Percentiles rank a stretch among this genome's conserved stretches.
These are phyloP conservation scores for Hypseocharis bilobata DNA, from an alignment of 441 rosid species.

Conservation along the genomic window DNA sequence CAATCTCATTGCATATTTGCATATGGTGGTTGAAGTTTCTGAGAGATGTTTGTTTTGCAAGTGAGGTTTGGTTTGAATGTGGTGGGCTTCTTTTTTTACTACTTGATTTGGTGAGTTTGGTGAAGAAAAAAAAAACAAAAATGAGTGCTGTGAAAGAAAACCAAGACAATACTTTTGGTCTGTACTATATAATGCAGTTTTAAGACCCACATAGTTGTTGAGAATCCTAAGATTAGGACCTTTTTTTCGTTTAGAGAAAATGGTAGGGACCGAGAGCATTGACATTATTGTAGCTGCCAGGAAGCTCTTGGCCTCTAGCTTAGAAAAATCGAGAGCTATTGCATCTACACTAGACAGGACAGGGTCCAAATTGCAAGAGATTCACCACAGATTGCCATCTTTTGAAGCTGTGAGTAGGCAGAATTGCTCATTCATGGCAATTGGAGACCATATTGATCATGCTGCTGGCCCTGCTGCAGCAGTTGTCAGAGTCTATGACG, in stretches of 20 bases:
- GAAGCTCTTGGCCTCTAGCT: constrained; percentile 34
- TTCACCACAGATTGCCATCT: constrained; percentile 29
- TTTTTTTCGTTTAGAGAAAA: constrained; percentile 6
- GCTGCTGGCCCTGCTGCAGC: constrained; percentile 54
- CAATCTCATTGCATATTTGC: constrained; percentile 6
- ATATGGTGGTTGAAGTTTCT: constrained; percentile 24
- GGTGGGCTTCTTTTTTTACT: constrained; percentile 15
- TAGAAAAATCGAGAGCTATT: constrained; percentile 51
- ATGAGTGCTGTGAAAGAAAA: constrained; percentile 26
- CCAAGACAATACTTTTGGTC: constrained; percentile 1
- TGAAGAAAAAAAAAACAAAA: constrained; percentile 26
- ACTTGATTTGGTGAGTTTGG: constrained; percentile 37
- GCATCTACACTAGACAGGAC: constrained; percentile 33
- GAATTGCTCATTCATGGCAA: constrained; percentile 31
- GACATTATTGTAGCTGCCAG: constrained; percentile 40
- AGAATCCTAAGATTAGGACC: constrained; percentile 4
- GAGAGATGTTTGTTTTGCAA: constrained; percentile 37
- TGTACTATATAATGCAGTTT: neutral
- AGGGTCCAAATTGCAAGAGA: constrained; percentile 34
- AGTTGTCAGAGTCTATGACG: constrained; percentile 37
- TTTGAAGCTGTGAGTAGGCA: constrained; percentile 33
- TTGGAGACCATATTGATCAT: constrained; percentile 41
- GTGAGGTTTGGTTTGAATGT: constrained; percentile 60
- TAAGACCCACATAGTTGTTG: neutral
- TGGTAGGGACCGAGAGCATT: constrained; percentile 33